These are phyloP conservation scores for Penicillium polonicum DNA, from an alignment of 2,329 filamentous ascomycete species.

Conservation along the genomic window DNA sequence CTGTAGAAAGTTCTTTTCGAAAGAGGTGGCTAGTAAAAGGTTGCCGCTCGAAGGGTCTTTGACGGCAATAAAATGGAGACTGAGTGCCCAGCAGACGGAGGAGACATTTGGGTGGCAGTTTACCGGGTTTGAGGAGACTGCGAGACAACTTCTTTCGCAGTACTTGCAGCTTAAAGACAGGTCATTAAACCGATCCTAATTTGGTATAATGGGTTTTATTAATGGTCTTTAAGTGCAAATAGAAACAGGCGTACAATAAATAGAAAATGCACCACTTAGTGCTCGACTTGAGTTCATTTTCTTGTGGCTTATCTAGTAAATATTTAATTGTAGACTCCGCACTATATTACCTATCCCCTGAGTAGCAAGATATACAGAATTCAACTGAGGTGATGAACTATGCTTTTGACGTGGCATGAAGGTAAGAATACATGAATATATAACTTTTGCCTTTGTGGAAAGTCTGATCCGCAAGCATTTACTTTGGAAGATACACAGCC, in stretches of 20 bases:
- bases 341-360: background rate
- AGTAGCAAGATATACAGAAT: too few species aligned
- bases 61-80: background rate
- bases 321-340: background rate
- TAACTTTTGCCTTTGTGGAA: too few species aligned
- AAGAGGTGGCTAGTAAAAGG: background rate
- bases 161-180: background rate
- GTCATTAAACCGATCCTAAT: background rate
- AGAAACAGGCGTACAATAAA: background rate
- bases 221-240: background rate
- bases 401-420: background rate
- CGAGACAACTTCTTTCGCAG: background rate
- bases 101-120: background rate
- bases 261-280: background rate
- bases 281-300: background rate
- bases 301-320: background rate
- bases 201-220: background rate
- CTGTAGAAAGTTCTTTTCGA: background rate
- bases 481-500: conserved; percentile 3
- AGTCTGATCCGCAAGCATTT: background rate
- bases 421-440: background rate
- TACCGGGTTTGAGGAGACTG: background rate
- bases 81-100: background rate
- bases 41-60: background rate
- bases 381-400: background rate